Evolutionary conservation across 345 rosid species (phyloP), one percentile per base, ranked within the genome.

Genomic region (Abelmoschus esculentus): DNA sequence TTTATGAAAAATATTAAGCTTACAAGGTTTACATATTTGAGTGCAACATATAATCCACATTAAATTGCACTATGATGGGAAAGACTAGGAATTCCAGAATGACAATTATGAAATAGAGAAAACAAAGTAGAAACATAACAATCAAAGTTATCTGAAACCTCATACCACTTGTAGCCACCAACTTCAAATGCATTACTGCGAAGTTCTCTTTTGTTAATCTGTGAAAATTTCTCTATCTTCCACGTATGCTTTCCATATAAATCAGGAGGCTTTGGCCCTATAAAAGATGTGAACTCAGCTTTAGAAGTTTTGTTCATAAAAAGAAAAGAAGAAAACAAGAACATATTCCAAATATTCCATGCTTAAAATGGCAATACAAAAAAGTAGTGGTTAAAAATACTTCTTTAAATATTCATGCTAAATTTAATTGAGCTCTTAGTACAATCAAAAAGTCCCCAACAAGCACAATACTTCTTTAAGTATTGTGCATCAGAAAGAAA

Each of bases 151-250:
- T 67, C 64, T 47, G 78, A 78, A 49, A 26, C 38, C 50, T 3
- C 87, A 42, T 88, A 95, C 96, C 97, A 91, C 82, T 91, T 86
- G 86, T 84, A 88, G 78, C 97, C 96, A 29, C 96, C 99, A 75
- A 87, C 93, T 72, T 87, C 90, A 85, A 95, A 95, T 64, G 82
- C 83, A 82, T 63, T 72, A 62, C 99, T 83, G 73, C 92, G 90
- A 63, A 88, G 91, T 79, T 88, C 97, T 52, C 91, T 79, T 83
- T 91, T 87, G 78, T 80, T 88, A 71, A 84, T 86, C 84, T 91
- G 87, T 14, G 96, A 95, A 79, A 88, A 95, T 22, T 89, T 87
- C 55, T 86, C 90, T 73, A 95, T 95, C 87, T 82, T 88, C 99
- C 97, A 95, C 29, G 96, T 90, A 74, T 81, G 28, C 70, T 66